These are phyloP conservation scores for Aspergillus neoniger DNA, from an alignment of 2,329 filamentous ascomycete species.

Conservation along the genomic window DNA sequence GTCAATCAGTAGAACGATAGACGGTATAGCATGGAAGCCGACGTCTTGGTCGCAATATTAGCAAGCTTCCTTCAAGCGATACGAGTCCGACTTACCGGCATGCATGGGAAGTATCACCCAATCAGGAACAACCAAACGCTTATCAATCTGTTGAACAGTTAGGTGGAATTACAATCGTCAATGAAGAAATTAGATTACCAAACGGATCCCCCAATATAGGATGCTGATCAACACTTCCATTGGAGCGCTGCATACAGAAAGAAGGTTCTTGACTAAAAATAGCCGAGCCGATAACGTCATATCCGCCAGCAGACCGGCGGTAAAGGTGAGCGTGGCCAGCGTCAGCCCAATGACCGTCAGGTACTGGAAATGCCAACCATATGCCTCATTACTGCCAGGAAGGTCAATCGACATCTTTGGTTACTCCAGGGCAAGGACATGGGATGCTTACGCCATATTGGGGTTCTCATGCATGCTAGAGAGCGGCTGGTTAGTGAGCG, in stretches of 20 bases:
- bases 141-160: slow-evolving; percentile 38
- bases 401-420: slow-evolving; percentile 16
- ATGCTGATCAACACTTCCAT: slow-evolving; percentile 62
- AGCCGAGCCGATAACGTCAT: slow-evolving; percentile 53
- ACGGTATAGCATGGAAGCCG: slow-evolving; percentile 55
- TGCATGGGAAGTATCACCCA: slow-evolving; percentile 39
- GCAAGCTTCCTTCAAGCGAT: slow-evolving; percentile 26
- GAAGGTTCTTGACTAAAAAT: slow-evolving; percentile 60
- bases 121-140: slow-evolving; percentile 53
- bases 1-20: slow-evolving; percentile 57
- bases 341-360: slow-evolving; percentile 64
- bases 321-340: slow-evolving; percentile 58
- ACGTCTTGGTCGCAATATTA: slow-evolving; percentile 36
- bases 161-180: neutral
- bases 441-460: slow-evolving; percentile 40
- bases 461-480: slow-evolving; percentile 46
- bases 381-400: slow-evolving; percentile 54
- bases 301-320: slow-evolving; percentile 57
- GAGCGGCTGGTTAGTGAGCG: slow-evolving; percentile 8
- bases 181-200: slow-evolving; percentile 42
- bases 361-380: slow-evolving; percentile 68
- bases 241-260: slow-evolving; percentile 60
- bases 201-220: slow-evolving; percentile 61
- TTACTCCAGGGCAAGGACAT: neutral
- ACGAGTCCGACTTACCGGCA: slow-evolving; percentile 35